Evolutionary conservation across 768 basidiomycete species (phyloP), one percentile per base, ranked within the genome.

Genomic region (Suillus sp.): DNA sequence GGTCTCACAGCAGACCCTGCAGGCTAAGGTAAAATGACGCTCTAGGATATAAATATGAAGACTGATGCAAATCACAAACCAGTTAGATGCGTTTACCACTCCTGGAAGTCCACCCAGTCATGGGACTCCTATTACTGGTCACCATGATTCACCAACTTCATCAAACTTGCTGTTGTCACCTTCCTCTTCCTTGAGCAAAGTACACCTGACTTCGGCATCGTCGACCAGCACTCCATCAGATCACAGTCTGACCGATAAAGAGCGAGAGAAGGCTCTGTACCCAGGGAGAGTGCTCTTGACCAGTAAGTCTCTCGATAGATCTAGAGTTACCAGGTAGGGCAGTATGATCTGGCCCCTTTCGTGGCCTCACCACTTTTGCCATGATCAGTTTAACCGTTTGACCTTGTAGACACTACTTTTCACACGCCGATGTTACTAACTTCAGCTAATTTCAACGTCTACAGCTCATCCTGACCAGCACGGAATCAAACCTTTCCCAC

Each of bases 391-490:
- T 0, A 35, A n/a, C 55, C 14, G 37, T 35, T 16, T 22, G 59
- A 40, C 58, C 25, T 37, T 67, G 51, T 37, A 59, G 43, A 66
- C 62, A 30, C 56, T 57, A 34, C 59, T 35, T 60, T 54, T 59
- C 60, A 48, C 51, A 67, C 54, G 50, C 20, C 59, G 51, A 18
- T 54, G 61, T 47, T 47, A 38, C n/a, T 47, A 62, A 40, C 54
- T 58, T 62, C 35, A 51, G 43, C 65, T 54, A 38, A 45, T 60
- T 35, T 51, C 18, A n/a, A 6, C 42, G 27, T 64, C 59, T 47
- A 59, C 65, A 84, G 81, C 94, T 2, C 96, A 97, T 74, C 95
- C 96, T n/a, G 92, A 91, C 70, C 95, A 97, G 71, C 88, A 92
- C 71, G 93, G 93, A 9, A 93, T 96, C 71, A 79, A 83, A 43